A percentile compares a stretch with the other conserved stretches of the same genome.
Conservation (phyloP, 805 yeast species). For the Starmera amethionina region DNA sequence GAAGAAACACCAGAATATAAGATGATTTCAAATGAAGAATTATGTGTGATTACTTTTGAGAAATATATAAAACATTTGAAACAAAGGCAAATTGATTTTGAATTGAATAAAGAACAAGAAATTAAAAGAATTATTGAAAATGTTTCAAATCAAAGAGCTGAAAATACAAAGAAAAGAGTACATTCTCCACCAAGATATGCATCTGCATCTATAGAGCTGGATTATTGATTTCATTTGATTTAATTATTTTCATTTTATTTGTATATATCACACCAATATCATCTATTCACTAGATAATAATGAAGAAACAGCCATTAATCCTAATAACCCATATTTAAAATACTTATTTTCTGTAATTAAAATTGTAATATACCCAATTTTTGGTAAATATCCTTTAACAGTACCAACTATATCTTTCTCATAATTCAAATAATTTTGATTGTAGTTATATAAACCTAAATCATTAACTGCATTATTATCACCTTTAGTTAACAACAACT, state of each 20-base stretch:
- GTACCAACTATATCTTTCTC: conserved; percentile 76
- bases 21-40: conserved; percentile 24
- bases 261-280: too few relatives aligned
- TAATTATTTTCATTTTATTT: background rate
- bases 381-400: conserved; percentile 88
- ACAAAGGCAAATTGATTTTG: conserved; percentile 16
- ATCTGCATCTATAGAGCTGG: conserved; percentile 20
- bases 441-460: conserved; percentile 69
- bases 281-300: conserved; percentile 45
- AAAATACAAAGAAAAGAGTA: conserved; percentile 9
- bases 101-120: conserved; percentile 11
- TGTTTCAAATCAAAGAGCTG: conserved; percentile 9
- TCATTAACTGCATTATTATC: conserved; percentile 94
- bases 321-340: conserved; percentile 71
- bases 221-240: conserved; percentile 16
- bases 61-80: conserved; percentile 19
- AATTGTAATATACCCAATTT: conserved; percentile 84
- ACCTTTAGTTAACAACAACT: conserved; percentile 83
- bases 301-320: conserved; percentile 61
- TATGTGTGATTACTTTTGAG: conserved; percentile 23
- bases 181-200: conserved; percentile 14
- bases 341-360: conserved; percentile 82
- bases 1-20: conserved; percentile 22
- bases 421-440: conserved; percentile 68
- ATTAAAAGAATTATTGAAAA: conserved; percentile 11